Conservation (phyloP, 768 basidiomycete genomes). For the Royoungia palumana region DNA sequence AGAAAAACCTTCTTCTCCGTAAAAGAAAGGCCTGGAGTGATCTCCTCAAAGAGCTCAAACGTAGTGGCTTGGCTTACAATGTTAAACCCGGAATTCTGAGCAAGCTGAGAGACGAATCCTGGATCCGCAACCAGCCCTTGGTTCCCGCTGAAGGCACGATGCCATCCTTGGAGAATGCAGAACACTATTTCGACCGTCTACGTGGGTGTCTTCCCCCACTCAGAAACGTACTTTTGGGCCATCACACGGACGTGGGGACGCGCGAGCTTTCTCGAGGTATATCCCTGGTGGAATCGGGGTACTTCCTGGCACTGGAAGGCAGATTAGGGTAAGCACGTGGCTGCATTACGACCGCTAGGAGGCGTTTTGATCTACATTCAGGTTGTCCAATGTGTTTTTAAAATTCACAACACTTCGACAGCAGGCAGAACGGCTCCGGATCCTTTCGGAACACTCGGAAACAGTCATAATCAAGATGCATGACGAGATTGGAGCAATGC, state of each 20-base stretch:
- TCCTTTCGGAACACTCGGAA: slow-evolving; percentile 18
- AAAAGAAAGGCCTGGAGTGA: slow-evolving; percentile 93
- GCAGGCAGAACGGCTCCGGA: slow-evolving; percentile 17
- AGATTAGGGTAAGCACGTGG: slow-evolving; percentile 56
- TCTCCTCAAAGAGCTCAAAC: slow-evolving; percentile 83
- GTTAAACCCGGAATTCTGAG: slow-evolving; percentile 67
- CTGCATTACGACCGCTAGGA: background rate
- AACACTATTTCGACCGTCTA: slow-evolving; percentile 64
- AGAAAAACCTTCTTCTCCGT: slow-evolving; percentile 70
- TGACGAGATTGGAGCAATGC: slow-evolving; percentile 17
- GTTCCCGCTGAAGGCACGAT: slow-evolving; percentile 25
- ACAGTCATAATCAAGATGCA: slow-evolving; percentile 17
- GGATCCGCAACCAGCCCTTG: slow-evolving; percentile 64
- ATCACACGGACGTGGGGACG: slow-evolving; percentile 82
- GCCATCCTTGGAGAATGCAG: slow-evolving; percentile 40
- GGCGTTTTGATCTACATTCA: background rate
- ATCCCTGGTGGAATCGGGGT: slow-evolving; percentile 74
- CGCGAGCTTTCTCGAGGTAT: slow-evolving; percentile 81
- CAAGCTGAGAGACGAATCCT: slow-evolving; percentile 50
- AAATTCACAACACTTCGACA: slow-evolving; percentile 12
- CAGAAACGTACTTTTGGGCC: slow-evolving; percentile 55
- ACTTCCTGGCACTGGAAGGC: slow-evolving; percentile 60
- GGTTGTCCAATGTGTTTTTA: slow-evolving; percentile 21
- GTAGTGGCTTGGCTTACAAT: slow-evolving; percentile 67
- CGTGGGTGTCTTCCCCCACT: slow-evolving; percentile 63